Percentiles rank a stretch among this genome's conserved stretches.
These are phyloP conservation scores for Fraxinus greggii DNA, from an alignment of 305 asterid species.

Conservation along the genomic window DNA sequence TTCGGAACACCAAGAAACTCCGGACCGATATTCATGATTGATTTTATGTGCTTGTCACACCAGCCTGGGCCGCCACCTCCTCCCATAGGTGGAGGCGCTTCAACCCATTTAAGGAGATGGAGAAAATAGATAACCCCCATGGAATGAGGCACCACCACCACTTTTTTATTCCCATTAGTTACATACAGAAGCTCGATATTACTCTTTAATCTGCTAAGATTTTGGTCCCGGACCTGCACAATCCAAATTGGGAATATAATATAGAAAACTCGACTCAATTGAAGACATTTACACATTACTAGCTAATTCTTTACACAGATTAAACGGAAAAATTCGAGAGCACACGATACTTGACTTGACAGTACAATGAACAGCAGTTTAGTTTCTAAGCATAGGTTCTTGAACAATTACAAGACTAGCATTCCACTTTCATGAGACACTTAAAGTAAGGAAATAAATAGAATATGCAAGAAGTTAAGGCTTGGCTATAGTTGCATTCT, in stretches of 20 bases:
- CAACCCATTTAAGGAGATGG: constrained; percentile 94
- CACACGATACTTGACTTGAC: neutral
- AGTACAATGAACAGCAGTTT: neutral
- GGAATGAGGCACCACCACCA: constrained; percentile 97
- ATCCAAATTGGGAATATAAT: constrained; percentile 12
- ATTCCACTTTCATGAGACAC: neutral
- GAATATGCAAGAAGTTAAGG: neutral
- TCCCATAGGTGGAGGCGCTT: constrained; percentile 75
- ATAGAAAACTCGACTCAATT: constrained; percentile 11
- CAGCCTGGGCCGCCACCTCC: constrained; percentile 84
- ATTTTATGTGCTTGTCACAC: constrained; percentile 80
- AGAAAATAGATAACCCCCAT: constrained; percentile 90
- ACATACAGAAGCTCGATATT: constrained; percentile 82
- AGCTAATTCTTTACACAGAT: neutral
- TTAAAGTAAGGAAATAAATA: neutral
- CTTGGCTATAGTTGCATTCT: neutral
- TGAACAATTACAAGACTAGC: neutral
- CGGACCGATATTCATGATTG: constrained; percentile 77
- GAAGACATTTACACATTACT: neutral
- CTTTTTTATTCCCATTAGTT: constrained; percentile 68
- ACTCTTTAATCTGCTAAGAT: constrained; percentile 84
- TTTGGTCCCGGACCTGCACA: constrained; percentile 71
- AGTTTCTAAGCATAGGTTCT: neutral
- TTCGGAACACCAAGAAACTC: constrained; percentile 92
- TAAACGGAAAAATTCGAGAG: neutral